These are phyloP conservation scores for Anethum foeniculum DNA, from an alignment of 140 eudicot species.

Conservation along the genomic window DNA sequence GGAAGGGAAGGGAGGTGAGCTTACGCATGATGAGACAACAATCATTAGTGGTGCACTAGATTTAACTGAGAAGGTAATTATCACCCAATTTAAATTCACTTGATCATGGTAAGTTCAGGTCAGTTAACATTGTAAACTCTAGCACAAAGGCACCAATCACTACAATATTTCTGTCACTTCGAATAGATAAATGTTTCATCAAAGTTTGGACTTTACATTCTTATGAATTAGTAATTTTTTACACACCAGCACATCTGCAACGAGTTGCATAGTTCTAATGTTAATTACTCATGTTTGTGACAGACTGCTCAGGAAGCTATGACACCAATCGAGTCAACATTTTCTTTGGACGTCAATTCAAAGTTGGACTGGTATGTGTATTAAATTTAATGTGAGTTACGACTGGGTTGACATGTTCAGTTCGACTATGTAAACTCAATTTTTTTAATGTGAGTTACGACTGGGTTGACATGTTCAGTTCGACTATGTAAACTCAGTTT, in stretches of 20 bases:
- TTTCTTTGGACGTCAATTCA: conserved; percentile 96
- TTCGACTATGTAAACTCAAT: background rate
- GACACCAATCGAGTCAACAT: conserved; percentile 99
- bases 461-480: background rate
- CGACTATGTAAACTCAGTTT: background rate
- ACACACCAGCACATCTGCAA: background rate
- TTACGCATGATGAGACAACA: conserved; percentile 95
- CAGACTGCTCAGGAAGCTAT: conserved; percentile 99
- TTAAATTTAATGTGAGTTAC: background rate
- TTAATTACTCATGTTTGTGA: conserved; percentile 12
- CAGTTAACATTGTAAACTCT: background rate
- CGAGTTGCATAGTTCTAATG: background rate
- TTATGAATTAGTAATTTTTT: background rate
- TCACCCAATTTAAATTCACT: conserved; percentile 6
- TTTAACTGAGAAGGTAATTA: conserved; percentile 85
- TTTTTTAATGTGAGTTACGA: background rate
- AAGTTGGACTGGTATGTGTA: conserved; percentile 79
- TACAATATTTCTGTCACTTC: background rate
- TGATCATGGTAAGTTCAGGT: conserved; percentile 1
- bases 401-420: background rate
- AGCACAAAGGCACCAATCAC: background rate
- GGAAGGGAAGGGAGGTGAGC: conserved; percentile 99
- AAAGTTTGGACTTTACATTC: background rate
- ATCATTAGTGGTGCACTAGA: conserved; percentile 97
- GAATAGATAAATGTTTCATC: background rate